A percentile compares a stretch with the other conserved stretches of the same genome.
These are phyloP conservation scores for Penicillium paxilli DNA, from an alignment of 495 filamentous ascomycete genomes.

Conservation along the genomic window DNA sequence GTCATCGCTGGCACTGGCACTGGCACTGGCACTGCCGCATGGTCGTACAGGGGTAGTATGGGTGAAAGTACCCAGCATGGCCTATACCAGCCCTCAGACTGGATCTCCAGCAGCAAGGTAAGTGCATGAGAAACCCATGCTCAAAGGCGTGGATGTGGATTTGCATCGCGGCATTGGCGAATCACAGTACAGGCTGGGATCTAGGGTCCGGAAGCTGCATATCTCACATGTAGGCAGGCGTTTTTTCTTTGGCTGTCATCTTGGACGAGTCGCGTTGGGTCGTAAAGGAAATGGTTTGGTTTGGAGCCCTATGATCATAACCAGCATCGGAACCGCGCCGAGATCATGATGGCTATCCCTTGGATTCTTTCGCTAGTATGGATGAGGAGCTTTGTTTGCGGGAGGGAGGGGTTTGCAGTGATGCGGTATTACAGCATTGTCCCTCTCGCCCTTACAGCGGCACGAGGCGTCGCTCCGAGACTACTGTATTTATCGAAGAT, in stretches of 20 bases:
- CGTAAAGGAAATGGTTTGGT: not conserved
- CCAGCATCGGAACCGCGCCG: too few species aligned
- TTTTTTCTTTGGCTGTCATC: slow-evolving; percentile 3
- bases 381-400: too few species aligned
- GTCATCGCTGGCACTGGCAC: slow-evolving; percentile 6
- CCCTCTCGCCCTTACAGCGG: slow-evolving; percentile 8
- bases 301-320: too few species aligned
- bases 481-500: not conserved
- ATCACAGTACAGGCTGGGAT: slow-evolving; percentile 1
- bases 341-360: too few species aligned
- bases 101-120: not conserved
- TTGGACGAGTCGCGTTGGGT: slow-evolving; percentile 1
- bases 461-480: slow-evolving; percentile 11
- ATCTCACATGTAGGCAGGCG: slow-evolving; percentile 24
- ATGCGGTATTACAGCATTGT: too few species aligned
- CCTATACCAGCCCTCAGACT: not conserved
- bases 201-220: slow-evolving; percentile 13
- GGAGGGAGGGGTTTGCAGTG: too few species aligned
- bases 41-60: not conserved
- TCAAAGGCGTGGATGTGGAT: too few species aligned
- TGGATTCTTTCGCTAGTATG: not conserved
- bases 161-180: not conserved
- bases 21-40: too few species aligned
- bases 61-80: not conserved
- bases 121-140: not conserved